Conservation (phyloP, 805 yeast species). For the Saturnispora diversa region DNA sequence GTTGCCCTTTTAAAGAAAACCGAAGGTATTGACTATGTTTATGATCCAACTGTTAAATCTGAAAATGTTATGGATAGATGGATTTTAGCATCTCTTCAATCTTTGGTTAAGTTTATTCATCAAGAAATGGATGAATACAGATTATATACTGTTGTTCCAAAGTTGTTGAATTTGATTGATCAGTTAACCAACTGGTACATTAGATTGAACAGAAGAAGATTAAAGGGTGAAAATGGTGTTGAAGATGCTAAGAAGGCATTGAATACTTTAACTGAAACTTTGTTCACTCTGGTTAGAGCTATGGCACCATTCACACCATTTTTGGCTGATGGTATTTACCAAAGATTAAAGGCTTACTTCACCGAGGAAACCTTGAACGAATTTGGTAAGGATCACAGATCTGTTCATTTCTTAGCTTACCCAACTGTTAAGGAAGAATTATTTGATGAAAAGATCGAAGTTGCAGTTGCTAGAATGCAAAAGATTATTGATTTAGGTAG, state of each 20-base stretch:
- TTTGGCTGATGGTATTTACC: constrained; percentile 84
- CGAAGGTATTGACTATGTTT: constrained; percentile 60
- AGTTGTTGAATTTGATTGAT: constrained; percentile 78
- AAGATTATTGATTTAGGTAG: constrained; percentile 94
- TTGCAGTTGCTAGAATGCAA: constrained; percentile 92
- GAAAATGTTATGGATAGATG: constrained; percentile 95
- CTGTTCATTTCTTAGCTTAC: constrained; percentile 90
- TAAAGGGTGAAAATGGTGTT: constrained; percentile 87
- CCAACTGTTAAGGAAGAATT: constrained; percentile 77
- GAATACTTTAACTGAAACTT: constrained; percentile 84
- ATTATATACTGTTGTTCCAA: constrained; percentile 93
- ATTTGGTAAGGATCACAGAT: constrained; percentile 54
- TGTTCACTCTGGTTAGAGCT: constrained; percentile 81
- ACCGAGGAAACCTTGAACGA: constrained; percentile 46
- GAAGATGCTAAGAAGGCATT: constrained; percentile 81
- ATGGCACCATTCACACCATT: constrained; percentile 99
- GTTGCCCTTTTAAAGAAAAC: constrained; percentile 76
- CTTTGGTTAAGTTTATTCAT: constrained; percentile 79
- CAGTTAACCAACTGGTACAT: constrained; percentile 98
- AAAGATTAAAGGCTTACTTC: constrained; percentile 57
- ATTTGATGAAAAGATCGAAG: constrained; percentile 75
- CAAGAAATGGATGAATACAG: constrained; percentile 84
- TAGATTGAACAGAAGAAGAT: constrained; percentile 94
- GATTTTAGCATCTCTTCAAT: constrained; percentile 94
- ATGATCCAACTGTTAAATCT: constrained; percentile 55